Evolutionary conservation across 1,284 basidiomycete species (phyloP).

Genomic region (Entoloma clypeatum): DNA sequence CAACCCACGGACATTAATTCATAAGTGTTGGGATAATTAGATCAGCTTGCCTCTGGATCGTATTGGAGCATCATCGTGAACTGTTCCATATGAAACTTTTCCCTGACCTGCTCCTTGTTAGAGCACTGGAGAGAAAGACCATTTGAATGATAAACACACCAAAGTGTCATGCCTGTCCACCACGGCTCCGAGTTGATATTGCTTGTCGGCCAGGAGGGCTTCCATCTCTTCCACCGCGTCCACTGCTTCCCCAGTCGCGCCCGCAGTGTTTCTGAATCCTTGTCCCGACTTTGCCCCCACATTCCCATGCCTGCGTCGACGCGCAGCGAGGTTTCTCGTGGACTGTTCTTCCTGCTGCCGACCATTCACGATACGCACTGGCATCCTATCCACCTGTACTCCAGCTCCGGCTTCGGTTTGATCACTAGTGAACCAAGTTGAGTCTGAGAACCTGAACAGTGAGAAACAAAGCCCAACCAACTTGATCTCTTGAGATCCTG

Average conservation of each 20-base stretch:
- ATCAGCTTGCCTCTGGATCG: constrained; percentile 66
- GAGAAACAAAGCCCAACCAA: constrained; percentile 12
- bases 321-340: constrained; percentile 3
- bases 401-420: constrained; percentile 9
- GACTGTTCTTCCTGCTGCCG: constrained; percentile 4
- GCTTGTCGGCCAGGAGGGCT: constrained; percentile 52
- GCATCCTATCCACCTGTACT: constrained; percentile 15
- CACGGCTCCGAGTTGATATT: constrained; percentile 54
- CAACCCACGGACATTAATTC: constrained; percentile 5
- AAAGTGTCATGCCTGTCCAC: constrained; percentile 71
- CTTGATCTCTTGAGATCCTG: constrained; percentile 55
- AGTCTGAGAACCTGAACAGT: constrained; percentile 12
- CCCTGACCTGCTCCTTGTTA: constrained; percentile 54
- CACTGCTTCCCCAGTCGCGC: constrained; percentile 24
- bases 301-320: constrained; percentile 12
- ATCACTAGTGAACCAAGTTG: constrained; percentile 9
- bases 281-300: constrained; percentile 9
- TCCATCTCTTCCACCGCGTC: constrained; percentile 39
- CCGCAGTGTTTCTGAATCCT: constrained; percentile 7
- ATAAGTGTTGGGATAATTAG: background rate
- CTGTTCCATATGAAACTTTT: constrained; percentile 82
- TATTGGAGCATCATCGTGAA: constrained; percentile 73
- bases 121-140: constrained; percentile 5
- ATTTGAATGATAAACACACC: constrained; percentile 48
- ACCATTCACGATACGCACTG: constrained; percentile 20